Evolutionary conservation across 1,284 basidiomycete genomes (phyloP).

Genomic region (Mycena citricolor): DNA sequence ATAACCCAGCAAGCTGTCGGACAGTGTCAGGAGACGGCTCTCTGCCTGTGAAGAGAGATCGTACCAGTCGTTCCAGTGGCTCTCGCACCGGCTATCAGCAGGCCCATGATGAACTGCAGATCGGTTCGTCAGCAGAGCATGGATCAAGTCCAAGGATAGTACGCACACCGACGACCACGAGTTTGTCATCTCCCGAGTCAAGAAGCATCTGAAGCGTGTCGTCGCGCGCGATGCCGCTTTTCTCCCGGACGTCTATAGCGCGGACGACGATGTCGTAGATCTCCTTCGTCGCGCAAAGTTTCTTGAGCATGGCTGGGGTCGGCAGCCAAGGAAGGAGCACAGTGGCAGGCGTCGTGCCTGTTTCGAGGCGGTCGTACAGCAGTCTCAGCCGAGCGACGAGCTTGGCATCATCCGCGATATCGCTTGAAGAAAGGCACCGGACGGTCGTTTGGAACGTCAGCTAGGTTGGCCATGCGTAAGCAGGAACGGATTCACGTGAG

Average conservation of each 20-base stretch:
- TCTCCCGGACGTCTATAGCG: conserved; percentile 53
- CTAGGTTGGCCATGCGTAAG: conserved; percentile 37
- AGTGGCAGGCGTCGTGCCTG: conserved; percentile 66
- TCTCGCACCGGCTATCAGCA: conserved; percentile 71
- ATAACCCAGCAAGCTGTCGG: conserved; percentile 64
- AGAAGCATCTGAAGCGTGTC: conserved; percentile 73
- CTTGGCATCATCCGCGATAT: conserved; percentile 63
- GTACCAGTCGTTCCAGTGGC: conserved; percentile 70
- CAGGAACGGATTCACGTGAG: conserved; percentile 6
- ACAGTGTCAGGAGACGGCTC: conserved; percentile 8
- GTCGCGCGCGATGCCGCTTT: conserved; percentile 53
- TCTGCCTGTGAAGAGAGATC: conserved; percentile 23
- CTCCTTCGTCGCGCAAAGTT: conserved; percentile 66
- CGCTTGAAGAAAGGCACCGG: conserved; percentile 60
- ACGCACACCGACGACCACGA: conserved; percentile 67
- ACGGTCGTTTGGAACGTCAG: conserved; percentile 71
- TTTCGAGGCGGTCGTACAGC: conserved; percentile 65
- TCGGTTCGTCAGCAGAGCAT: conserved; percentile 20
- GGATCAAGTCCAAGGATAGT: conserved; percentile 20
- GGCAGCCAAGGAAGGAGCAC: conserved; percentile 74
- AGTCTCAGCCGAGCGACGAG: conserved; percentile 57
- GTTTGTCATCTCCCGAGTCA: conserved; percentile 62
- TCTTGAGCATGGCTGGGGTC: conserved; percentile 64
- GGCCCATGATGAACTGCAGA: conserved; percentile 71
- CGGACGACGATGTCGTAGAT: conserved; percentile 66